Evolutionary conservation across 169 alveolate species (phyloP), one percentile per base, ranked within the genome.

Genomic region (Cryptosporidium tyzzeri): DNA sequence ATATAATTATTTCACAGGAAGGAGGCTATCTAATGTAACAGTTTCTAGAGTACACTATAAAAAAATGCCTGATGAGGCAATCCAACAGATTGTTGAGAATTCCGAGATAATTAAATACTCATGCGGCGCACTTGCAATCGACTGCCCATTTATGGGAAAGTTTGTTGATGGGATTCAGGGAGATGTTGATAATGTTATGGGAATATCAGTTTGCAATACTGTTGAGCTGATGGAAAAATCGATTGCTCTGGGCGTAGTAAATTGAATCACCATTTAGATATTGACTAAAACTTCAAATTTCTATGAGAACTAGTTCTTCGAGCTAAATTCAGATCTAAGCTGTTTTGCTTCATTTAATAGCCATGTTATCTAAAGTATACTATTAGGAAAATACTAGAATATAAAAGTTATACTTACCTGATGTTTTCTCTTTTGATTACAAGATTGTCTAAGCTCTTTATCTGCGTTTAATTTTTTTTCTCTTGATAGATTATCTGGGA

Each of bases 71-170:
- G 80, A 80, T 4, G 45, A 62, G 9, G 74, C 33, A 21, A 62
- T 80, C 3, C 69, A 80, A 23, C n/a, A 80, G 16, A 65, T 65
- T 33, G 14, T 67, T 12, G 23, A 26, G 14, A 33, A 50, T 26
- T 80, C 89, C 4, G 50, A 80, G 59, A 65, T 80, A 80, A 80
- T 80, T 48, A 59, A 62, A 37, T 31, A 80, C 67, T 59, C 89
- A 44, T 80, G 89, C 35, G 89, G 89, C 41, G 89, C 80, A 10
- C 39, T 80, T 31, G 89, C 89, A 18, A 80, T 65, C 14, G 89
- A 80, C 33, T 80, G 89, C 41, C 89, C 89, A 9, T 29, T 61
- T 4, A 35, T 80, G 68, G 89, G 53, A 33, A 26, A 29, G 55
- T 80, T 39, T 41, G 89, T 80, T 18, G 89, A 80, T 31, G 37